These are phyloP conservation scores for Myxozyma sirexii DNA, from an alignment of 805 yeast species.

Conservation along the genomic window DNA sequence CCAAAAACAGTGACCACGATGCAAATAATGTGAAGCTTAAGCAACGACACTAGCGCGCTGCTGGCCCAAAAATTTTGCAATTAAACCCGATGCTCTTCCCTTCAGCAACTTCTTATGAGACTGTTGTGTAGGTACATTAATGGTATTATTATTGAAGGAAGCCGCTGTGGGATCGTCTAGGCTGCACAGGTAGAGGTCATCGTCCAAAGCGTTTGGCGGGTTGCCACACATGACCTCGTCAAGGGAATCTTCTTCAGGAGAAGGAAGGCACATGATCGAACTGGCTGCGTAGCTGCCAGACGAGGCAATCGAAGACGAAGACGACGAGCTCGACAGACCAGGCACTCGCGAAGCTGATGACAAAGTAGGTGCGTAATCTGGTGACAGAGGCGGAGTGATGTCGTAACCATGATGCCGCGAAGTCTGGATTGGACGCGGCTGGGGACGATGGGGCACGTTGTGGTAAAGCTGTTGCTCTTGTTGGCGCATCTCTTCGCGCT, in stretches of 20 bases:
- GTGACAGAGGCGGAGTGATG: conserved; percentile 19
- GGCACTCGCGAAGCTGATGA: conserved; percentile 13
- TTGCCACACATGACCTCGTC: conserved; percentile 1
- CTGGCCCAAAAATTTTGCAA: conserved; percentile 34
- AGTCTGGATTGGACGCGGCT: background rate
- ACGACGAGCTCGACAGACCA: conserved; percentile 17
- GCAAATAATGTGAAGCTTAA: background rate
- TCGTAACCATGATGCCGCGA: background rate
- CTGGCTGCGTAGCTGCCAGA: conserved; percentile 17
- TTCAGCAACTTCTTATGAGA: conserved; percentile 17
- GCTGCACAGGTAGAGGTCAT: conserved; percentile 4
- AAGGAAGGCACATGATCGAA: conserved; percentile 27
- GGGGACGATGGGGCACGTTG: conserved; percentile 17
- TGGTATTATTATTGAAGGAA: background rate
- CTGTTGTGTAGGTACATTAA: background rate
- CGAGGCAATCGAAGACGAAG: conserved; percentile 25
- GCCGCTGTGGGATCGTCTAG: conserved; percentile 9
- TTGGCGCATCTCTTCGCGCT: background rate
- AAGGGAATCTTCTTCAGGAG: conserved; percentile 20
- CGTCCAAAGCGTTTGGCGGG: background rate
- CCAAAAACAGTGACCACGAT: no score
- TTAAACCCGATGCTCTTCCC: conserved; percentile 29
- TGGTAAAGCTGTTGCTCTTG: conserved; percentile 13
- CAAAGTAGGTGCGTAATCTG: conserved; percentile 10
- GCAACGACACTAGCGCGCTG: conserved; percentile 14